phyloP scores from a whole-genome alignment of 2,329 filamentous ascomycete genomes.

The Cordyceps pruinosa region DNA sequence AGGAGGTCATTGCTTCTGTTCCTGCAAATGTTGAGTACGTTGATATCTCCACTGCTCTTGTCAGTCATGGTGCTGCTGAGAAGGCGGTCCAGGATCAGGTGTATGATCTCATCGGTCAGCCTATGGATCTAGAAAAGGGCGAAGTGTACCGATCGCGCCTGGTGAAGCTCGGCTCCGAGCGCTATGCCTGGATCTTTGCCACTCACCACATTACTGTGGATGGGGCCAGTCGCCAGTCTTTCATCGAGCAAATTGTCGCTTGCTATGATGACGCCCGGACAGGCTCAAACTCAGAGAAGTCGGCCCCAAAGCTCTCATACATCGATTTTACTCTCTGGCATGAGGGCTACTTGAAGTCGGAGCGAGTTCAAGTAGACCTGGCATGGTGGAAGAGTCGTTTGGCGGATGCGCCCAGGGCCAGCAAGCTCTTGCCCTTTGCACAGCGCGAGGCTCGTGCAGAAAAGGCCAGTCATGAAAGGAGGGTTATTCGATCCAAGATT shows the following conservation, averaged over 20 bases:
- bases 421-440: neutral
- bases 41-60: neutral
- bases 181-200: constrained; percentile 1
- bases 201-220: constrained; percentile 4
- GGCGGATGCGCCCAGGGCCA: neutral
- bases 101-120: neutral
- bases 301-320: neutral
- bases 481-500: neutral
- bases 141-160: neutral
- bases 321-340: constrained; percentile 2
- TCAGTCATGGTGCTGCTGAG: neutral
- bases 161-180: neutral
- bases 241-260: neutral
- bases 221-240: neutral
- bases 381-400: constrained; percentile 1
- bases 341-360: constrained; percentile 1
- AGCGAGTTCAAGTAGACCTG: neutral
- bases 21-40: neutral
- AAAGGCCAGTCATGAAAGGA: neutral
- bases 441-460: neutral
- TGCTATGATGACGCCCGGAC: neutral
- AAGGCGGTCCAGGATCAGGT: neutral
- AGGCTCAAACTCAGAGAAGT: neutral
- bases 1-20: neutral
- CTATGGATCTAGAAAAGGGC: constrained; percentile 4